These are phyloP conservation scores for Sphagnum fallax DNA, from an alignment of 228 moss, liverwort and hornwort genomes.

Conservation along the genomic window DNA sequence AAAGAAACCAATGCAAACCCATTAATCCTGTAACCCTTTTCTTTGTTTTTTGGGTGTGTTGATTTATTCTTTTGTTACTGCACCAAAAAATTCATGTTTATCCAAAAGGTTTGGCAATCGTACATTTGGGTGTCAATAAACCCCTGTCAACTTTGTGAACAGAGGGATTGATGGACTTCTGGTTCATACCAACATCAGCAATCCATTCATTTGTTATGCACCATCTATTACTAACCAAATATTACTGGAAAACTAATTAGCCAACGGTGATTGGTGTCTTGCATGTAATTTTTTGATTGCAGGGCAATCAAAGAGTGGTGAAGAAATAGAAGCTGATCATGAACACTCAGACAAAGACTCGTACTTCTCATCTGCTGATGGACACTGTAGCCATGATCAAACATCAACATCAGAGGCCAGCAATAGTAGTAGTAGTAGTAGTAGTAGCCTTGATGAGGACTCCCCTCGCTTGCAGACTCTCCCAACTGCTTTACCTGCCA, in stretches of 20 bases:
- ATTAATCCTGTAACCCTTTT: background rate
- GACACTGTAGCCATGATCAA: conserved; percentile 45
- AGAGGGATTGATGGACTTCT: background rate
- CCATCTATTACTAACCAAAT: background rate
- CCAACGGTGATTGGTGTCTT: background rate
- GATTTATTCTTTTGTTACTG: too few species aligned
- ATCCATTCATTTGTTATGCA: background rate
- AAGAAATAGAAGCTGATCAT: conserved; percentile 42
- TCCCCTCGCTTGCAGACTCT: conserved; percentile 43
- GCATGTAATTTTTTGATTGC: background rate
- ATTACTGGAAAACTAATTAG: background rate
- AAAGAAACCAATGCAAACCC: background rate
- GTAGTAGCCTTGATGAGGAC: conserved; percentile 54
- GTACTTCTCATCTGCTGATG: conserved; percentile 20
- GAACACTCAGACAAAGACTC: conserved; percentile 58
- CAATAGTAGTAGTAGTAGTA: conserved; percentile 8
- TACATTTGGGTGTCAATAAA: too few species aligned
- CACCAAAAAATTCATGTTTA: too few species aligned
- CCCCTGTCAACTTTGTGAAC: background rate
- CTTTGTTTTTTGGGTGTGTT: too few species aligned
- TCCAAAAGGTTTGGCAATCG: too few species aligned
- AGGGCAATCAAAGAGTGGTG: conserved; percentile 20
- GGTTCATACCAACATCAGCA: background rate
- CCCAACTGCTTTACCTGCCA: conserved; percentile 32
- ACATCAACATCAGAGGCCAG: conserved; percentile 54